Conservation (phyloP, 2,329 filamentous ascomycete genomes). For the Fonsecaea monophora region DNA sequence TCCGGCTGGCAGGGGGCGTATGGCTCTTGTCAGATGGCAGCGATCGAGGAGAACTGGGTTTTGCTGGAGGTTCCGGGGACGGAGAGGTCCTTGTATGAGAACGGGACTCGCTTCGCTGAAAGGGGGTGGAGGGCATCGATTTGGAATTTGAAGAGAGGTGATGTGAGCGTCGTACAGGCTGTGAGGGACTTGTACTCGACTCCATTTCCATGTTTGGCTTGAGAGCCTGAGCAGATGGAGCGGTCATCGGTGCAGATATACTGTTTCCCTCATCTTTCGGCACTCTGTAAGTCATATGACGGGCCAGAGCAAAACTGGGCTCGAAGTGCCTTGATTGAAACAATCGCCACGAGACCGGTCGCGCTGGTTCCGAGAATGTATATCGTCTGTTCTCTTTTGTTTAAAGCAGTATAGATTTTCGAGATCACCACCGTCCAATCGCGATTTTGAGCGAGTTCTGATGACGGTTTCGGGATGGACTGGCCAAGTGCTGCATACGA, state of each 20-base stretch:
- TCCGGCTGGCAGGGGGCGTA: slow-evolving; percentile 70
- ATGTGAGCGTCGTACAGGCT: neutral
- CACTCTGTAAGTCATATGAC: slow-evolving; percentile 33
- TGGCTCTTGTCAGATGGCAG: slow-evolving; percentile 88
- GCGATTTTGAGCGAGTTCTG: neutral
- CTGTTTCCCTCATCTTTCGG: slow-evolving; percentile 36
- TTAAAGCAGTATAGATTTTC: slow-evolving; percentile 7
- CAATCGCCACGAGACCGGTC: neutral
- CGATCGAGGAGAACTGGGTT: slow-evolving; percentile 85
- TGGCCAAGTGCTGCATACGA: neutral
- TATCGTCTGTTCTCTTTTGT: neutral
- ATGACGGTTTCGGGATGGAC: neutral
- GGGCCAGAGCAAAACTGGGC: slow-evolving; percentile 14
- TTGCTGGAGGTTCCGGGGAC: slow-evolving; percentile 74
- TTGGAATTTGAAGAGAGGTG: slow-evolving; percentile 66
- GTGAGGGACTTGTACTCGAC: slow-evolving; percentile 4
- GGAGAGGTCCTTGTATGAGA: slow-evolving; percentile 79
- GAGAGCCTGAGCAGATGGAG: slow-evolving; percentile 24
- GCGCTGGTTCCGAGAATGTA: neutral
- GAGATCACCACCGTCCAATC: neutral
- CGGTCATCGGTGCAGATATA: slow-evolving; percentile 31
- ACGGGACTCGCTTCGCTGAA: slow-evolving; percentile 84
- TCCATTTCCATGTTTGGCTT: slow-evolving; percentile 24
- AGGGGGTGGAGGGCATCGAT: slow-evolving; percentile 91
- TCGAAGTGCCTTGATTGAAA: neutral